Conservation (phyloP, 768 basidiomycete species). For the Flagelloscypha sp. region DNA sequence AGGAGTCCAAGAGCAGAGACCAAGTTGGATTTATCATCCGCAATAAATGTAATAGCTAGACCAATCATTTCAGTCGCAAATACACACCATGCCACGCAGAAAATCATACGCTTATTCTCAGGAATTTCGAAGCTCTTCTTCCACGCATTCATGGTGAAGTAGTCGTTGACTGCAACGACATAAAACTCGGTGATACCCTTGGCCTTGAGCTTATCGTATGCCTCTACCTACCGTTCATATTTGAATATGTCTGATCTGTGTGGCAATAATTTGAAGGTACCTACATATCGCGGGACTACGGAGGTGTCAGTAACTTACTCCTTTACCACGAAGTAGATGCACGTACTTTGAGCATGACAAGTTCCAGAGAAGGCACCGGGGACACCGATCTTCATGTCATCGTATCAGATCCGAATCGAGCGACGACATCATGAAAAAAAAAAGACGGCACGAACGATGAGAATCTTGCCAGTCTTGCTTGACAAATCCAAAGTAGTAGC, state of each 20-base stretch:
- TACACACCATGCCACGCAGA: neutral
- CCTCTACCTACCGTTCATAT: conserved; percentile 60
- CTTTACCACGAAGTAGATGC: too few relatives aligned
- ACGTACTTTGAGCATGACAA: conserved; percentile 55
- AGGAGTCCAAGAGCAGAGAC: conserved; percentile 45
- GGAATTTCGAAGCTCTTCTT: conserved; percentile 54
- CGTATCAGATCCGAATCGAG: neutral
- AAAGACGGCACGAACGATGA: conserved; percentile 40
- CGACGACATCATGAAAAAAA: neutral
- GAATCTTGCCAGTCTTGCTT: conserved; percentile 56
- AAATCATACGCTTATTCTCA: conserved; percentile 42
- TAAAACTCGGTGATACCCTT: conserved; percentile 70
- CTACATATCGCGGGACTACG: too few relatives aligned
- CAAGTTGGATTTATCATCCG: conserved; percentile 61
- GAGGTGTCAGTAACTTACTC: too few relatives aligned
- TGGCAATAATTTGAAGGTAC: too few relatives aligned
- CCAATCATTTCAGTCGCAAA: neutral
- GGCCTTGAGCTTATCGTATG: conserved; percentile 61
- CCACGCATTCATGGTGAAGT: conserved; percentile 68
- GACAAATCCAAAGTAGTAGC: conserved; percentile 34
- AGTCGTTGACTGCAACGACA: conserved; percentile 73
- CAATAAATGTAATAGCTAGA: conserved; percentile 50
- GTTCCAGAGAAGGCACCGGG: conserved; percentile 73
- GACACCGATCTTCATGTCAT: conserved; percentile 47
- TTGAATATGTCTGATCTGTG: conserved; percentile 31